Base-by-base conservation (phyloP, 2,329 filamentous ascomycete species). In the Colletotrichum salicis region DNA sequence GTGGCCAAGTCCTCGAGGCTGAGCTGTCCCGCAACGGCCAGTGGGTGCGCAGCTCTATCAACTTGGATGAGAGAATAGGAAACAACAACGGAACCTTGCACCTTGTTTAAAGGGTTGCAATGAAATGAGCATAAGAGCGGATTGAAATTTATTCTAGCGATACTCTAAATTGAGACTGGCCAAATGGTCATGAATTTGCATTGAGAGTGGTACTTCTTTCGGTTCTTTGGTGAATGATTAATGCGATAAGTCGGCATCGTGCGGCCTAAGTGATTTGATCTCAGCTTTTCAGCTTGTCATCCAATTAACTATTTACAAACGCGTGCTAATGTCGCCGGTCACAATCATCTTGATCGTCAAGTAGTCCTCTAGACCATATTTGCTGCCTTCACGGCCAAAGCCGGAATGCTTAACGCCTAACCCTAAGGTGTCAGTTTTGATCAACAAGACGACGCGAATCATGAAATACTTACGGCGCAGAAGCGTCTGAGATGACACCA, bases 291-390 rank as follows among this genome's bases (percentile, higher is more conserved):
- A 29, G 27, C 27, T 12, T 10, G 3, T 13, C 8, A 5, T 11
- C 33, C 33, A 8, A 7, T 11, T 22, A 2, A 2, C 10, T 3
- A 11, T 48, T 5, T n/a, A 15, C 5, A 56, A 10, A 41, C 19
- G 13, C 19, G 66, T 35, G 55, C 73, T 69, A 13, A 78, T 74
- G 3, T 77, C 77, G 0, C 79, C 80, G 33, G 79, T 80, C 19
- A 88, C 88, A 57, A 91, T 83, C 22, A 82, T 88, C 81, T 91
- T 91, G 62, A 88, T 84, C 15, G 82, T 48, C 70, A 86, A 81
- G 77, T 89, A 91, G 76, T 91, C 89, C 15, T 90, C 87, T 5
- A 74, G 3, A 1, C 74, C 74, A 35, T 76, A 73, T 15, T 68
- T 72, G 52, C 75, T 75, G 5, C 72, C 75, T 48, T 76, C 74